Base-by-base conservation (phyloP, 352 stramenopile species). In the Albugo laibachii region DNA sequence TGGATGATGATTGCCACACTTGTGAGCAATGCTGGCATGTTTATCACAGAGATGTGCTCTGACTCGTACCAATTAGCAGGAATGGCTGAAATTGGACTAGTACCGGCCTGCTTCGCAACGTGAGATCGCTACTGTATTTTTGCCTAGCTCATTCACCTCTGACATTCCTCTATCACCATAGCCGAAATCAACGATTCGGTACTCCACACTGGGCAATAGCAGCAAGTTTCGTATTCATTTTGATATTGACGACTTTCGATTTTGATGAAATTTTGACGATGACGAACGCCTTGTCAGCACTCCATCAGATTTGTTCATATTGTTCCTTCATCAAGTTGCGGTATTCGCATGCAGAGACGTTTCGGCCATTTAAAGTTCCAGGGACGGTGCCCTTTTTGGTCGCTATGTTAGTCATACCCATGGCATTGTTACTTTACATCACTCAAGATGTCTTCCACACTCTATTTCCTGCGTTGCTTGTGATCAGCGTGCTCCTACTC, bases 41-140 rank as follows among this genome's bases (percentile, higher is more conserved):
- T 95, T 59, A 76, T 93, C 57, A 77, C 84, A 5, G 87, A 97
- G 60, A 81, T 97, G 43, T 92, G 77, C n/a, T 70, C 66, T 6
- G 89, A 96, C 63, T 75, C 84, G 24, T 96, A 85, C 51, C 81
- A 95, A 59, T 55, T 96, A 18, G 57, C 65, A 21, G 66, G 63
- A 20, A 79, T 83, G 71, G 65, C 83, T 5, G 74, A 96, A 52
- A 70, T 76, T 34, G 87, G 85, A 2, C 71, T 94, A 31, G 57
- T 92, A 11, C 85, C 84, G 11, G 69, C 69, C 16, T 66, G 88
- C 18, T 79, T 96, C 38, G 67, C 73, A 16, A 76, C 63, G 31
- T 81, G 70, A 49, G 80, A 82, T n/a, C 73, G 81, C 60, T 79
- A 27, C 11, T 82, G 1, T 65, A 61, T 14, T 56, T 57, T 10